phyloP scores from a whole-genome alignment of 352 stramenopile genomes.

The Pythium aristosporum region DNA sequence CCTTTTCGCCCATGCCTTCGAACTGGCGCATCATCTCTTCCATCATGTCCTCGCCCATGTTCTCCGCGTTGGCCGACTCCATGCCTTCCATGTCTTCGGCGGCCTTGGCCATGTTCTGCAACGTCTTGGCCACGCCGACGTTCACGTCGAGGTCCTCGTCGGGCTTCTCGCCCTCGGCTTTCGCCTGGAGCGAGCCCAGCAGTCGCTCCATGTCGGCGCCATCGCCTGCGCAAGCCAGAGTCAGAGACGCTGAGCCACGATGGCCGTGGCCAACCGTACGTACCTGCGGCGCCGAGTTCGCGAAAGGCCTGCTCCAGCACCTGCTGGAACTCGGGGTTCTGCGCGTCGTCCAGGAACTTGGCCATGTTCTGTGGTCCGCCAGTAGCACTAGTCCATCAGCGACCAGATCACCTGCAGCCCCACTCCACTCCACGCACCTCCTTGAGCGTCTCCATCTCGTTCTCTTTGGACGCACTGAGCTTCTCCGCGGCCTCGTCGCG shows the following conservation, averaged over 20 bases:
- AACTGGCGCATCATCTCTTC: conserved; percentile 96
- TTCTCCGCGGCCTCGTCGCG: conserved; percentile 52
- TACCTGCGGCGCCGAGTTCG: conserved; percentile 73
- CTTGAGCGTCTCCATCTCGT: conserved; percentile 60
- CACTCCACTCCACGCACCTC: conserved; percentile 37
- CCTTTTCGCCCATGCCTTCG: conserved; percentile 93
- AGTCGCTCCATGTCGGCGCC: conserved; percentile 71
- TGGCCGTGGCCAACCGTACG: neutral
- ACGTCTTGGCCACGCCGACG: conserved; percentile 79
- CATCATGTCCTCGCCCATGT: conserved; percentile 96
- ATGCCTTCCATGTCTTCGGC: conserved; percentile 86
- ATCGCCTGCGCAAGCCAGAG: conserved; percentile 33
- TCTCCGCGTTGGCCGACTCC: conserved; percentile 78
- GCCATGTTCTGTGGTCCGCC: conserved; percentile 58
- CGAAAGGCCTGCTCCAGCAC: conserved; percentile 86
- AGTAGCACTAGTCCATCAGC: neutral
- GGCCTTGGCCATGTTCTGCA: conserved; percentile 90
- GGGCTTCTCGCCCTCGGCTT: conserved; percentile 34
- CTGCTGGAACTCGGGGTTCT: conserved; percentile 86
- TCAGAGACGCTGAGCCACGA: neutral
- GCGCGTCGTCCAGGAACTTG: conserved; percentile 83
- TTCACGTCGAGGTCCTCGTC: conserved; percentile 74
- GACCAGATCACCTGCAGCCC: too few relatives aligned
- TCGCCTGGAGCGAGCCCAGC: conserved; percentile 50
- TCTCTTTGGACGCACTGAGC: conserved; percentile 40